Evolutionary conservation across 257 asterid species (phyloP).

Genomic region (Linaria vulgaris): DNA sequence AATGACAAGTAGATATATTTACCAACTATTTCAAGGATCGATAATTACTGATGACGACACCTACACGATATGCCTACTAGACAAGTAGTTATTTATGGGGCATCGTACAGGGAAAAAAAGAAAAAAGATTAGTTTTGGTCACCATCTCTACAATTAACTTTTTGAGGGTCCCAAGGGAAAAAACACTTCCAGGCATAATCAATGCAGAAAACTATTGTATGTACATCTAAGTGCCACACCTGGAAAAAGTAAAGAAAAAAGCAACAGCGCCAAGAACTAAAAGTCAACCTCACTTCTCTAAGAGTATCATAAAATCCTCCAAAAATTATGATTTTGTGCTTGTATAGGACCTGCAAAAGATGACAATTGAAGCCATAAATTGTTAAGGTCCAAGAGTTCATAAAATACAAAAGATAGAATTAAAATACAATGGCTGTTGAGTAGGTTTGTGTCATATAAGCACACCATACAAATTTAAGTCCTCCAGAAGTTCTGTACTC

Average conservation of each 20-base stretch:
- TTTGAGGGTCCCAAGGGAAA: background rate
- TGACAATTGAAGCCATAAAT: background rate
- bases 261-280: slow-evolving; percentile 18
- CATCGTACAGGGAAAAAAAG: background rate
- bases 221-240: background rate
- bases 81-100: slow-evolving; percentile 13
- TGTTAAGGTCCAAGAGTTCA: background rate
- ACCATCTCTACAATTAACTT: too few species aligned
- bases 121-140: background rate
- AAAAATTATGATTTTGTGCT: slow-evolving; percentile 91
- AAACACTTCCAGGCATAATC: background rate
- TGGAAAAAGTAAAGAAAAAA: slow-evolving; percentile 1
- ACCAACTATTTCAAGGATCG: background rate
- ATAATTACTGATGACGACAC: background rate
- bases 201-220: background rate
- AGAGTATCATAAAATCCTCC: slow-evolving; percentile 99
- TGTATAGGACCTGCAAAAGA: slow-evolving; percentile 72
- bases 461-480: background rate
- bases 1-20: background rate
- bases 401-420: background rate
- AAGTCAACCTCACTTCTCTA: slow-evolving; percentile 91
- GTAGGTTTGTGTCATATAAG: background rate
- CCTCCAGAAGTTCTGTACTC: slow-evolving; percentile 14
- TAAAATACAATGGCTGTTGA: background rate
- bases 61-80: background rate